Evolutionary conservation across 306 rosid species (phyloP).

Genomic region (Rosa multiflora): DNA sequence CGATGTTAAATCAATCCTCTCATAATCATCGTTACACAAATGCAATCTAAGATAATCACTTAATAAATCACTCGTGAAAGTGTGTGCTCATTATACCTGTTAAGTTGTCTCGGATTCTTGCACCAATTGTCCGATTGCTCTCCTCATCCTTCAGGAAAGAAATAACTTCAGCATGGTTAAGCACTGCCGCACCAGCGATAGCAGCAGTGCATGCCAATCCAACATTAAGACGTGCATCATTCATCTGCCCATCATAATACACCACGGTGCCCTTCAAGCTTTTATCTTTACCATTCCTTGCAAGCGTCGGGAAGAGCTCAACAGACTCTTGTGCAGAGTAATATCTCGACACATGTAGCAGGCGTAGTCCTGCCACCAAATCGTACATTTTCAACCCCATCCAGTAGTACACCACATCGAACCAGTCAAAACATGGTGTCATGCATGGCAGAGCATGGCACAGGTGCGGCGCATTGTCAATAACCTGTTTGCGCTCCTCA

Average conservation of each 20-base stretch:
- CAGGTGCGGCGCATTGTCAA: conserved; percentile 96
- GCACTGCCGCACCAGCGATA: conserved; percentile 96
- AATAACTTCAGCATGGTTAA: conserved; percentile 92
- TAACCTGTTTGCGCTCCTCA: conserved; percentile 88
- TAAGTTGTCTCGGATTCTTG: conserved; percentile 74
- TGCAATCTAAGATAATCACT: neutral
- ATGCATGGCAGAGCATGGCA: conserved; percentile 97
- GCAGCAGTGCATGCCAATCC: conserved; percentile 96
- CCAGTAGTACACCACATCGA: conserved; percentile 92
- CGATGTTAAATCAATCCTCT: neutral
- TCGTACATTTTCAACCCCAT: conserved; percentile 92
- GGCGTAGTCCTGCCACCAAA: conserved; percentile 81
- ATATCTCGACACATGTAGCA: conserved; percentile 89
- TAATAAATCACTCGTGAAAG: conserved; percentile 4
- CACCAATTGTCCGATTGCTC: conserved; percentile 70
- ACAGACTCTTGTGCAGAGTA: conserved; percentile 82
- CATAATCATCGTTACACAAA: neutral
- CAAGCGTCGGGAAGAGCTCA: conserved; percentile 92
- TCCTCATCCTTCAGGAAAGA: conserved; percentile 78
- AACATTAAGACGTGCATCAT: conserved; percentile 90
- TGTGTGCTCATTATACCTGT: conserved; percentile 52
- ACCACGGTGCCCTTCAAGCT: conserved; percentile 91
- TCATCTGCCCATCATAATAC: conserved; percentile 99
- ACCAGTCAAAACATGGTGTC: conserved; percentile 98
- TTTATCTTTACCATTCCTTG: conserved; percentile 61